Evolutionary conservation across 495 filamentous ascomycete species (phyloP).

Genomic region (Penicillium bovifimosum): DNA sequence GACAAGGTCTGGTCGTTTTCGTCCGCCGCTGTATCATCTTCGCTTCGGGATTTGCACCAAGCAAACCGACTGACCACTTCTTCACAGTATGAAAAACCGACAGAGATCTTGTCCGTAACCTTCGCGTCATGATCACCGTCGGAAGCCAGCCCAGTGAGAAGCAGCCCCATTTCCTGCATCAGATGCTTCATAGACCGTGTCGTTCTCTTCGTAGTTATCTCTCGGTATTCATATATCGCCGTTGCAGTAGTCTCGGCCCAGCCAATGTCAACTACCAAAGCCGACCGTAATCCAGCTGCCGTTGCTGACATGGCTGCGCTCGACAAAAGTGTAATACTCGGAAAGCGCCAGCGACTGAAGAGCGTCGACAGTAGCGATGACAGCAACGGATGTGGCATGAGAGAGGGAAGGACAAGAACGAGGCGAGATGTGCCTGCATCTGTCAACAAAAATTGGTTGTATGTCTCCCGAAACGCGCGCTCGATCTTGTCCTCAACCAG

Average conservation of each 20-base stretch:
- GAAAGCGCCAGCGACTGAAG: slow-evolving; percentile 73
- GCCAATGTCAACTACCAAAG: slow-evolving; percentile 80
- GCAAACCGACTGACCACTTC: slow-evolving; percentile 66
- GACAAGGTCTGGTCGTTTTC: slow-evolving; percentile 20
- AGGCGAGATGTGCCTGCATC: slow-evolving; percentile 70
- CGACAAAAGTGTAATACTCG: slow-evolving; percentile 75
- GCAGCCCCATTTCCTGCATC: slow-evolving; percentile 58
- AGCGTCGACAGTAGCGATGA: slow-evolving; percentile 67
- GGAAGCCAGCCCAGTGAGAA: slow-evolving; percentile 46
- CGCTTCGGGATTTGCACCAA: slow-evolving; percentile 58
- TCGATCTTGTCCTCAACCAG: slow-evolving; percentile 87
- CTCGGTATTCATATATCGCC: slow-evolving; percentile 81
- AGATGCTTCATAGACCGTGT: slow-evolving; percentile 68
- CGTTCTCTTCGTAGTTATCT: slow-evolving; percentile 60
- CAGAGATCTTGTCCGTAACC: slow-evolving; percentile 26
- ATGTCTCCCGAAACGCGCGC: slow-evolving; percentile 74
- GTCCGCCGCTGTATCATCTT: background rate
- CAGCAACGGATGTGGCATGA: slow-evolving; percentile 72
- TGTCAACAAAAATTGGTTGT: slow-evolving; percentile 72
- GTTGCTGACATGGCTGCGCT: slow-evolving; percentile 65
- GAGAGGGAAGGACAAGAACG: slow-evolving; percentile 69
- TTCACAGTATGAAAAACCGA: slow-evolving; percentile 72
- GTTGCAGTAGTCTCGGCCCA: slow-evolving; percentile 85
- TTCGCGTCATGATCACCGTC: slow-evolving; percentile 10
- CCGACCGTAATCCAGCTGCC: slow-evolving; percentile 74